Evolutionary conservation across 2,329 filamentous ascomycete species (phyloP), one percentile per base, ranked within the genome.

Genomic region (Alternaria panax): DNA sequence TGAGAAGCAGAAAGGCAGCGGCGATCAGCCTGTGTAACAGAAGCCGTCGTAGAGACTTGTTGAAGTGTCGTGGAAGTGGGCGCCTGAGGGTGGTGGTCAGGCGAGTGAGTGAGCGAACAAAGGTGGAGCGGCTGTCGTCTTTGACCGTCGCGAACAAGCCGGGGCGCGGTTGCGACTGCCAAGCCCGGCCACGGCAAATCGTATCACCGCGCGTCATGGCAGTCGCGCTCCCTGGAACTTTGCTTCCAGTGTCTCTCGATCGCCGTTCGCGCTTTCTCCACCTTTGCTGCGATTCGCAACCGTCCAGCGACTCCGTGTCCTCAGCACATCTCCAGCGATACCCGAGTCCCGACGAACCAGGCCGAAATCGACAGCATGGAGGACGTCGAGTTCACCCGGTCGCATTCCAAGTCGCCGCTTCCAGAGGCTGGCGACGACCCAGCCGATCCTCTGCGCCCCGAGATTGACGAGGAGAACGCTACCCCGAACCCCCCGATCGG

Each of bases 391-490:
- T 76, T 80, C 72, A 65, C 45, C 42, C 62, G 67, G 63, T 78
- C 75, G 54, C 75, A 79, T 59, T 75, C 77, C 51, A 72, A 77
- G 51, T 76, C 78, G 58, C 75, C 74, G 54, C 72, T 79, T 40
- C 82, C 82, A 28, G 79, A 83, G 70, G 81, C 78, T 67, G 81
- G 80, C 69, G 72, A 81, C 63, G 82, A 84, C 60, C 78, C 80
- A 7, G 70, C 69, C 50, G 81, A 84, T 64, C 79, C 80, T 30
- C 73, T 82, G 50, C 75, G 77, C 45, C 81, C 81, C 16, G 80
- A 80, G 41, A 75, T 83, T 34, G 82, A 84, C 41, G 81, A 84
- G 68, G 83, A 84, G 63, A 78, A 84, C 58, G 76, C 79, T 22
- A 74, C 76, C 30, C 80, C 78, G 14, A 80, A 79, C 41, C 78